Conservation (phyloP, 2,329 filamentous ascomycete genomes). For the Colletotrichum eleusines region DNA sequence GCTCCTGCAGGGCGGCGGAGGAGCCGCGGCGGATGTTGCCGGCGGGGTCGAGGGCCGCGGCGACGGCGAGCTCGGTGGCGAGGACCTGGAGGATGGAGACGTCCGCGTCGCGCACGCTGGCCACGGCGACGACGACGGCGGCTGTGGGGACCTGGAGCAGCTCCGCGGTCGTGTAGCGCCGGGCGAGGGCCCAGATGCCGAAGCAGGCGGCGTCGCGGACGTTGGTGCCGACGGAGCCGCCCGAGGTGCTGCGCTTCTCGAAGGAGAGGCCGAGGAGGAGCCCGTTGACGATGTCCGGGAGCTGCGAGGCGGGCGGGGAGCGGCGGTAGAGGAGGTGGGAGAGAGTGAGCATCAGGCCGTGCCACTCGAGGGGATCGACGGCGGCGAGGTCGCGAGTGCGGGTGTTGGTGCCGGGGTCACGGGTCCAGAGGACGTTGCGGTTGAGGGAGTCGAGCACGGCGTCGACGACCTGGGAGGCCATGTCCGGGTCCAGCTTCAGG, state of each 20-base stretch:
- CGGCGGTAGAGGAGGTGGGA: slow-evolving; percentile 88
- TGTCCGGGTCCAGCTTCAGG: slow-evolving; percentile 80
- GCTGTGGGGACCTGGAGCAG: slow-evolving; percentile 71
- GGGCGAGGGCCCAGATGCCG: slow-evolving; percentile 91
- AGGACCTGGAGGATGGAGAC: slow-evolving; percentile 78
- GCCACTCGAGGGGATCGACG: slow-evolving; percentile 89
- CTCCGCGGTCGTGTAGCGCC: slow-evolving; percentile 86
- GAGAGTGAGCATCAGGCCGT: slow-evolving; percentile 89
- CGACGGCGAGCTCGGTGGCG: slow-evolving; percentile 83
- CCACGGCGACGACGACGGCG: slow-evolving; percentile 57
- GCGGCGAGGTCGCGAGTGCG: slow-evolving; percentile 72
- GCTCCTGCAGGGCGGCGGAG: slow-evolving; percentile 92
- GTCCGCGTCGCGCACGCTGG: slow-evolving; percentile 52
- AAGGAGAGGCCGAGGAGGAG: slow-evolving; percentile 86
- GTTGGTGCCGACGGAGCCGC: slow-evolving; percentile 87
- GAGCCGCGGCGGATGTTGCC: slow-evolving; percentile 94
- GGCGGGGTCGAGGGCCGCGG: slow-evolving; percentile 87
- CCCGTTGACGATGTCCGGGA: slow-evolving; percentile 81
- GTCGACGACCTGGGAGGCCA: slow-evolving; percentile 89
- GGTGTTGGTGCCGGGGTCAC: slow-evolving; percentile 51
- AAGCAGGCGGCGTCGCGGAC: slow-evolving; percentile 97
- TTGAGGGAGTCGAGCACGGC: slow-evolving; percentile 81
- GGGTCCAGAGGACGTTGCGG: slow-evolving; percentile 67
- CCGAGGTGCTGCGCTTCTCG: slow-evolving; percentile 87
- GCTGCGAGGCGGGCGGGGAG: slow-evolving; percentile 77